Percentiles rank a stretch among this genome's conserved stretches.
phyloP scores from a whole-genome alignment of 345 rosid species.

The Eucalyptus marginata region DNA sequence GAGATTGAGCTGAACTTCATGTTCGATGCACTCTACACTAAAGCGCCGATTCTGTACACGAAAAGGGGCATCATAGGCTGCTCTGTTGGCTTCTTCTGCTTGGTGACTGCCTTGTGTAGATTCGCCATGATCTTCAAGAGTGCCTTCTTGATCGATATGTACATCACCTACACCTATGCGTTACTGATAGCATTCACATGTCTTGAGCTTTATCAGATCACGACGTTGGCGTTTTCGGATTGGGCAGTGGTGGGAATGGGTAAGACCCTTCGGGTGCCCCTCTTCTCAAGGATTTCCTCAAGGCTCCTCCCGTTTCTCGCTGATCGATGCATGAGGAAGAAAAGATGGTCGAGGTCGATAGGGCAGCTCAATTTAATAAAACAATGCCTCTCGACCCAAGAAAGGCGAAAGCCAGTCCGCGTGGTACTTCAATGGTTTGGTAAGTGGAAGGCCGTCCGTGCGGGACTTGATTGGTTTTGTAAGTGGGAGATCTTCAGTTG shows the following conservation, averaged over 20 bases:
- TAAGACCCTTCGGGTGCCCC: neutral
- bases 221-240: neutral
- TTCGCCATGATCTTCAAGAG: too few species aligned
- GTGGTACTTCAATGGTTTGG: neutral
- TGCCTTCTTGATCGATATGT: too few species aligned
- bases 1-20: too few species aligned
- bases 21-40: too few species aligned
- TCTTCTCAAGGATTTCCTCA: too few species aligned
- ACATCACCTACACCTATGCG: too few species aligned
- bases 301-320: neutral
- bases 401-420: neutral
- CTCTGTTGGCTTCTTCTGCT: accelerated
- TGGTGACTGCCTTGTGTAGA: too few species aligned
- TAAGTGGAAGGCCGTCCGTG: neutral
- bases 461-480: neutral
- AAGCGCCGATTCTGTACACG: too few species aligned
- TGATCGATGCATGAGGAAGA: neutral
- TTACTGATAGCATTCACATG: too few species aligned
- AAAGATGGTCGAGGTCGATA: neutral
- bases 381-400: neutral
- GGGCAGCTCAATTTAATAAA: neutral
- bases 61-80: accelerated
- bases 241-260: neutral
- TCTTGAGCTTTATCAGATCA: too few species aligned
- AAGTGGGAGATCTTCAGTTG: neutral